Evolutionary conservation across 345 rosid species (phyloP).

Genomic region (Zanthoxylum bungeanum): DNA sequence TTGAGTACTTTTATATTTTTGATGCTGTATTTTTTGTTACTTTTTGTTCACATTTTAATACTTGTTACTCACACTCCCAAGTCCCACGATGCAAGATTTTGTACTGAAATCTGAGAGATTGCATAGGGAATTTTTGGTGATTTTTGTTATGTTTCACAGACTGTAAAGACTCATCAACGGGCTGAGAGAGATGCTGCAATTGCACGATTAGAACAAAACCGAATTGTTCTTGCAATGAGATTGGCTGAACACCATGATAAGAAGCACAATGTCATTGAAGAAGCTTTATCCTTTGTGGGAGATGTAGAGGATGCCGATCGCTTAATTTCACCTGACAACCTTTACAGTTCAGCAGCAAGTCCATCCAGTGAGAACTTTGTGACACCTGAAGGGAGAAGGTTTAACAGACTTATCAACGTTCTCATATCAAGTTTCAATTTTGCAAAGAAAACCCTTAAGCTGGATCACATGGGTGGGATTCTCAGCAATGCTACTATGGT

Average conservation of each 20-base stretch:
- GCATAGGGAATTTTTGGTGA: not conserved
- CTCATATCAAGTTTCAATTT: constrained; percentile 56
- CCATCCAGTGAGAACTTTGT: constrained; percentile 32
- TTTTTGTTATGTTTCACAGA: constrained; percentile 39
- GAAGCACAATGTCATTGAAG: constrained; percentile 81
- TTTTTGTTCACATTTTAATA: too few species aligned
- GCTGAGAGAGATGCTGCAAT: constrained; percentile 90
- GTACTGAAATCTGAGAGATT: constrained; percentile 3
- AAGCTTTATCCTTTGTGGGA: constrained; percentile 83
- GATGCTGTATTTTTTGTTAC: too few species aligned
- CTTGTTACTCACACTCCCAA: too few species aligned
- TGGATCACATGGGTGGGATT: constrained; percentile 59
- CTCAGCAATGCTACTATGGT: constrained; percentile 80
- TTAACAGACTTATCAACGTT: constrained; percentile 39
- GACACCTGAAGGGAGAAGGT: constrained; percentile 23
- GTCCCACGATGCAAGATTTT: not conserved
- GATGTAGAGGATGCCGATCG: constrained; percentile 47
- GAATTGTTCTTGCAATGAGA: constrained; percentile 79
- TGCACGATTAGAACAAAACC: constrained; percentile 84
- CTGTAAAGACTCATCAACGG: constrained; percentile 73
- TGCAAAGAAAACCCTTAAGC: constrained; percentile 53
- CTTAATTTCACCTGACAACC: constrained; percentile 58
- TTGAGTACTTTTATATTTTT: too few species aligned
- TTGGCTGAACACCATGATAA: constrained; percentile 82
- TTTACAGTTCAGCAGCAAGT: constrained; percentile 34